Evolutionary conservation across 306 rosid genomes (phyloP).

Genomic region (Trifolium fragiferum): DNA sequence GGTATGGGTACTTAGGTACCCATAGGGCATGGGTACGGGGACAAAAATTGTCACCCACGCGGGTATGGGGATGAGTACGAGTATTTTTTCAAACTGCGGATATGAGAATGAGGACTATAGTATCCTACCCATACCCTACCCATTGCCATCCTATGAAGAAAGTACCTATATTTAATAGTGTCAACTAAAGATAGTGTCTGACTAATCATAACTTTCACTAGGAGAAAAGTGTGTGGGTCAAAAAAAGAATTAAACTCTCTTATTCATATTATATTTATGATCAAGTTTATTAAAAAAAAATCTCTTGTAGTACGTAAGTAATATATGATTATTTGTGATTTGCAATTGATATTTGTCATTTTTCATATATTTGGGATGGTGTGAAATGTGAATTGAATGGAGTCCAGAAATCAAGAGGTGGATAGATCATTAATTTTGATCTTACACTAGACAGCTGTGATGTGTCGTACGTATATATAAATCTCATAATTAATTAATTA

Average conservation of each 20-base stretch:
- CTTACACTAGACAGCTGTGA: slow-evolving; percentile 44
- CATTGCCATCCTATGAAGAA: too few relatives aligned
- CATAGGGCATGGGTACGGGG: too few relatives aligned
- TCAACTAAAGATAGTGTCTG: not conserved
- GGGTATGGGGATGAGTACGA: too few relatives aligned
- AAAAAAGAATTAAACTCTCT: not conserved
- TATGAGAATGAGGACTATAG: too few relatives aligned
- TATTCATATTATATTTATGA: not conserved
- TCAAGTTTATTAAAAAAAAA: not conserved
- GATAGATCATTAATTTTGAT: slow-evolving; percentile 38
- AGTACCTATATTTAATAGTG: not conserved
- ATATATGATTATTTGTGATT: not conserved
- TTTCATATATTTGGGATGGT: not conserved
- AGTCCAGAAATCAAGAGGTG: slow-evolving; percentile 18
- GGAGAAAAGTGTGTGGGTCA: not conserved
- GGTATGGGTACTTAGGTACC: too few relatives aligned
- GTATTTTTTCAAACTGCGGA: too few relatives aligned
- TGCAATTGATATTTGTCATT: slow-evolving; percentile 10
- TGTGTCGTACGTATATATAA: not conserved
- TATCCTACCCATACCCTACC: too few relatives aligned
- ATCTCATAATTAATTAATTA: not conserved
- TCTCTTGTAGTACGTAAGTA: not conserved
- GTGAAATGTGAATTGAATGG: not conserved
- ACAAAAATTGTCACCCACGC: too few relatives aligned
- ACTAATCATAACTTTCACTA: not conserved